A percentile compares a stretch with the other conserved stretches of the same genome.
phyloP scores from a whole-genome alignment of 2,329 filamentous ascomycete genomes.

The Fusarium sp. region DNA sequence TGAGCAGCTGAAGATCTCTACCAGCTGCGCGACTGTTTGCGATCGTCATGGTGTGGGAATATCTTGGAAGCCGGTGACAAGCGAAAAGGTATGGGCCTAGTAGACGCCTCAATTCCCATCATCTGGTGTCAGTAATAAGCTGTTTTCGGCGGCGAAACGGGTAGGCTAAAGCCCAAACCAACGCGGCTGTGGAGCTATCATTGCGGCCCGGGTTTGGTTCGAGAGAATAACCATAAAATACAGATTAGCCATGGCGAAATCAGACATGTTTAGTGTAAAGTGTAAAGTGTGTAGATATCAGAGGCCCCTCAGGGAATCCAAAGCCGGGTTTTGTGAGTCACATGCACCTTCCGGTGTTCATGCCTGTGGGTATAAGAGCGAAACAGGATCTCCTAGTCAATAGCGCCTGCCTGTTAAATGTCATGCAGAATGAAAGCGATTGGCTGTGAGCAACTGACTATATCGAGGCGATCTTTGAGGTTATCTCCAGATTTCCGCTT shows the following conservation, averaged over 20 bases:
- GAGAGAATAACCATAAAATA: neutral
- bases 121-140: neutral
- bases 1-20: neutral
- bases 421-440: neutral
- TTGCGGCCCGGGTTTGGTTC: slow-evolving; percentile 5
- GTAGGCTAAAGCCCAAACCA: slow-evolving; percentile 1
- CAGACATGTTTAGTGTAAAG: neutral
- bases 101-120: slow-evolving; percentile 18
- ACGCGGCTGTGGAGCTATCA: slow-evolving; percentile 19
- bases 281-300: neutral
- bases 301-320: no score
- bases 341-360: neutral
- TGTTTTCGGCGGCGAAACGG: slow-evolving; percentile 26
- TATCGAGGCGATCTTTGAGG: slow-evolving; percentile 2
- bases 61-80: slow-evolving; percentile 4
- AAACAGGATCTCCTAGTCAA: neutral
- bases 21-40: neutral
- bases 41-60: slow-evolving; percentile 25
- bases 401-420: neutral
- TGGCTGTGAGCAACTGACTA: neutral
- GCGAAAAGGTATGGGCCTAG: neutral
- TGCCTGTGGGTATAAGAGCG: neutral
- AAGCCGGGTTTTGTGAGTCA: neutral
- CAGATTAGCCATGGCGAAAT: no score
- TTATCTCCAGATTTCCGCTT: neutral